phyloP scores from a whole-genome alignment of 495 filamentous ascomycete species.

The Lindgomyces ingoldianus region DNA sequence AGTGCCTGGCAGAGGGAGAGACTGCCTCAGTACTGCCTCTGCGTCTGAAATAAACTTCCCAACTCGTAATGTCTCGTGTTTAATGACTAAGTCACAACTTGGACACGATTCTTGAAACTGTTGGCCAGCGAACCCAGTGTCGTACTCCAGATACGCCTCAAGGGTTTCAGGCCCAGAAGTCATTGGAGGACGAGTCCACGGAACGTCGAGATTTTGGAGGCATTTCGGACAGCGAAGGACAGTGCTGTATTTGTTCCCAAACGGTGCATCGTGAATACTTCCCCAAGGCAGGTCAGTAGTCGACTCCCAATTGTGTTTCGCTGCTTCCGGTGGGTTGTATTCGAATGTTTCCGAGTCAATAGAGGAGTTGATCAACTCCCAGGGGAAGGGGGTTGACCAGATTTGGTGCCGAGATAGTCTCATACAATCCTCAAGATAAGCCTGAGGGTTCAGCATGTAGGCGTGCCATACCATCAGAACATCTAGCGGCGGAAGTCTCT shows the following conservation, averaged over 20 bases:
- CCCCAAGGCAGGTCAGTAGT: conserved; percentile 61
- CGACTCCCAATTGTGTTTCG: conserved; percentile 52
- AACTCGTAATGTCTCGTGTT: conserved; percentile 29
- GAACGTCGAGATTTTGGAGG: conserved; percentile 46
- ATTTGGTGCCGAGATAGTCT: conserved; percentile 59
- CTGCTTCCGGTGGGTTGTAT: conserved; percentile 56
- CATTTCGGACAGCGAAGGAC: conserved; percentile 62
- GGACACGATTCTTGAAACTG: conserved; percentile 9
- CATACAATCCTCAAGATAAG: conserved; percentile 77
- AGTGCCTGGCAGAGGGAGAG: conserved; percentile 23
- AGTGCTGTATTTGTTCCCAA: conserved; percentile 52
- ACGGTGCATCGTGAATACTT: conserved; percentile 57
- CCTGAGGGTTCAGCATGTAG: conserved; percentile 79
- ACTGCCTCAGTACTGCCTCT: not conserved
- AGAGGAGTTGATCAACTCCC: conserved; percentile 56
- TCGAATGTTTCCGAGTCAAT: conserved; percentile 65
- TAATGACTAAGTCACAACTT: conserved; percentile 11
- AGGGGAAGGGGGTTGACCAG: conserved; percentile 71
- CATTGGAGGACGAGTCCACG: conserved; percentile 46
- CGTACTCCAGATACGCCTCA: conserved; percentile 12
- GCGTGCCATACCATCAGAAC: conserved; percentile 90
- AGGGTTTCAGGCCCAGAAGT: not conserved
- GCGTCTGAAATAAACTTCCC: conserved; percentile 25
- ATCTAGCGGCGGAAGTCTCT: conserved; percentile 52
- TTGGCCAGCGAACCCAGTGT: conserved; percentile 23